Conservation (phyloP, 1,139 yeast genomes). For the Hyphopichia fennica region DNA sequence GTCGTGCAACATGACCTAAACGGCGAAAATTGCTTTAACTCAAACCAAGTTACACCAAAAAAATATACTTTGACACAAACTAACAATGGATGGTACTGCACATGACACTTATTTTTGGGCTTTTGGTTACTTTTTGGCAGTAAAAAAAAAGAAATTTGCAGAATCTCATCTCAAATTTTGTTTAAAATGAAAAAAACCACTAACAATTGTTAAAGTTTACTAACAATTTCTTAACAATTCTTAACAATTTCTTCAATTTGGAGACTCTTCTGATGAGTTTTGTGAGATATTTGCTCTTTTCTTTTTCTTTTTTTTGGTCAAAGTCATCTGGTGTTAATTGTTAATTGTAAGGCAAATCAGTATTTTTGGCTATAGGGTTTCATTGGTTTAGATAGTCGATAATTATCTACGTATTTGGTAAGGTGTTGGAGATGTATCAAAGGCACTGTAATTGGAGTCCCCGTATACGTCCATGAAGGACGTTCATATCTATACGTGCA, state of each 20-base stretch:
- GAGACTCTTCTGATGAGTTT: neutral
- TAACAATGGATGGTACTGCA: neutral
- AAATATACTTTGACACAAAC: too few species aligned
- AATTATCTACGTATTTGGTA: too few species aligned
- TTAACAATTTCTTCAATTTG: neutral
- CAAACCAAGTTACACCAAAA: neutral
- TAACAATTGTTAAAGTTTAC: too few species aligned
- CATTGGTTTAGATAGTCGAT: neutral
- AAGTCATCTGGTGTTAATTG: too few species aligned
- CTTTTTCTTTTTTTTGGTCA: too few species aligned
- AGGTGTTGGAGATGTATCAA: too few species aligned
- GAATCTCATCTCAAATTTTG: neutral
- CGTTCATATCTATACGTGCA: too few species aligned
- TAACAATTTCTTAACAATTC: neutral
- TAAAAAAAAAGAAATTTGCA: neutral
- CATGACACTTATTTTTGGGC: too few species aligned
- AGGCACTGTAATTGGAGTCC: too few species aligned
- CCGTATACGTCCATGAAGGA: too few species aligned
- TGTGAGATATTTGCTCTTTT: too few species aligned
- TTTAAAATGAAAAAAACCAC: neutral
- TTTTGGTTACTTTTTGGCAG: neutral
- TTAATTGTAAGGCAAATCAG: neutral
- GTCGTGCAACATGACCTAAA: neutral
- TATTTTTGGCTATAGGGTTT: neutral
- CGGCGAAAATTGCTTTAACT: neutral